A percentile compares a stretch with the other conserved stretches of the same genome.
These are phyloP conservation scores for Penicillium paxilli DNA, from an alignment of 495 filamentous ascomycete species.

Conservation along the genomic window DNA sequence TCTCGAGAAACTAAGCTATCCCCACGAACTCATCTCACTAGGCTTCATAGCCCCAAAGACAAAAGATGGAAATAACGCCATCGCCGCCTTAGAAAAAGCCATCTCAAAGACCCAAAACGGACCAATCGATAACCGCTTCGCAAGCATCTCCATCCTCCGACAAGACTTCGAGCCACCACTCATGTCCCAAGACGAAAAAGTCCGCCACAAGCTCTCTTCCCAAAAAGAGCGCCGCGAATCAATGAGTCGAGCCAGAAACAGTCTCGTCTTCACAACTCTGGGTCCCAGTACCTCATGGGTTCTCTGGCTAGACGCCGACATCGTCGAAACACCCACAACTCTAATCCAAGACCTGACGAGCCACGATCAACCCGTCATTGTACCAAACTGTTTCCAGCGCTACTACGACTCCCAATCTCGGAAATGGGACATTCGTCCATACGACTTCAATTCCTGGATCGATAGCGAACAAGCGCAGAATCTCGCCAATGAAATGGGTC, in stretches of 20 bases:
- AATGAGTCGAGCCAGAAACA: slow-evolving; percentile 92
- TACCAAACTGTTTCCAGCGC: slow-evolving; percentile 93
- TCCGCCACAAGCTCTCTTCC: slow-evolving; percentile 84
- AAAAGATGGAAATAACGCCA: slow-evolving; percentile 81
- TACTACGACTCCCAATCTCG: slow-evolving; percentile 73
- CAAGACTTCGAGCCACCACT: slow-evolving; percentile 92
- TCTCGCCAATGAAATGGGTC: slow-evolving; percentile 74
- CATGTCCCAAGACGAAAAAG: slow-evolving; percentile 76
- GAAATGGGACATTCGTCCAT: slow-evolving; percentile 72
- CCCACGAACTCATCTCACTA: slow-evolving; percentile 88
- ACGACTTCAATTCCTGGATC: slow-evolving; percentile 97
- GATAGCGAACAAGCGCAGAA: slow-evolving; percentile 76
- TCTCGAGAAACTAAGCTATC: slow-evolving; percentile 78
- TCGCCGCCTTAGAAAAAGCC: slow-evolving; percentile 75
- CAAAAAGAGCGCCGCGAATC: slow-evolving; percentile 84
- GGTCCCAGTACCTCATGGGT: slow-evolving; percentile 96
- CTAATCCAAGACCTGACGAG: slow-evolving; percentile 90
- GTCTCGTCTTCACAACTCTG: slow-evolving; percentile 92
- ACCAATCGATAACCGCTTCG: slow-evolving; percentile 77
- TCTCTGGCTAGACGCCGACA: slow-evolving; percentile 91
- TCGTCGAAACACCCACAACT: slow-evolving; percentile 80
- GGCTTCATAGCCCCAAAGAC: slow-evolving; percentile 97
- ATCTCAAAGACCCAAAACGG: slow-evolving; percentile 82
- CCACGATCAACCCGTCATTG: slow-evolving; percentile 84
- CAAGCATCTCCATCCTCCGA: slow-evolving; percentile 86